phyloP scores from a whole-genome alignment of 169 alveolate genomes.

The Eimeria acervulina region DNA sequence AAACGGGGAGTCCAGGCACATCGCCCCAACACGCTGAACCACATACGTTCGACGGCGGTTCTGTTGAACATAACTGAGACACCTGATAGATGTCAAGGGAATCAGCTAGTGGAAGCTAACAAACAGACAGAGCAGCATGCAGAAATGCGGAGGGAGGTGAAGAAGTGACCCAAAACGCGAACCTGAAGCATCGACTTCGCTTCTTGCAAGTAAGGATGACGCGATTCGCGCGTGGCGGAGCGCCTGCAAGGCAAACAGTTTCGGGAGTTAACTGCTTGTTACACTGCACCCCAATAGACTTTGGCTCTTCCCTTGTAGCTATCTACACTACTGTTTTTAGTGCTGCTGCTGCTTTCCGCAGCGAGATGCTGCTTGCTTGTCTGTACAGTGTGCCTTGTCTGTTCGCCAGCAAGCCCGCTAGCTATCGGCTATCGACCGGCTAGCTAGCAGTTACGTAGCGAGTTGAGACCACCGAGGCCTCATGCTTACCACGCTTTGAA shows the following conservation, averaged over 20 bases:
- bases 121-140: neutral
- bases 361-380: too few species aligned
- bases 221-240: conserved; percentile 31
- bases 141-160: neutral
- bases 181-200: conserved; percentile 48
- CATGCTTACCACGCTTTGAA: conserved; percentile 44
- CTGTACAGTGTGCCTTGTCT: too few species aligned
- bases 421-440: too few species aligned
- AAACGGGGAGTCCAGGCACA: neutral
- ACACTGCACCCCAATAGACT: neutral
- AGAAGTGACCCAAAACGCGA: neutral
- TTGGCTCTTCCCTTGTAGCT: neutral
- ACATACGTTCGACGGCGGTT: neutral
- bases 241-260: conserved; percentile 34
- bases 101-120: neutral
- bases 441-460: too few species aligned
- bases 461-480: neutral
- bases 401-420: too few species aligned
- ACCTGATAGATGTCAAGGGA: neutral
- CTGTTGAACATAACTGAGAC: neutral
- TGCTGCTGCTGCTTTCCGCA: too few species aligned
- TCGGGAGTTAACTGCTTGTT: too few species aligned
- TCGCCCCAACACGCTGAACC: neutral
- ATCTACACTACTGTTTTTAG: too few species aligned
- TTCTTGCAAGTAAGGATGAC: conserved; percentile 55